Base-by-base conservation (phyloP, 352 stramenopile genomes). In the Globisporangium barbulae region DNA sequence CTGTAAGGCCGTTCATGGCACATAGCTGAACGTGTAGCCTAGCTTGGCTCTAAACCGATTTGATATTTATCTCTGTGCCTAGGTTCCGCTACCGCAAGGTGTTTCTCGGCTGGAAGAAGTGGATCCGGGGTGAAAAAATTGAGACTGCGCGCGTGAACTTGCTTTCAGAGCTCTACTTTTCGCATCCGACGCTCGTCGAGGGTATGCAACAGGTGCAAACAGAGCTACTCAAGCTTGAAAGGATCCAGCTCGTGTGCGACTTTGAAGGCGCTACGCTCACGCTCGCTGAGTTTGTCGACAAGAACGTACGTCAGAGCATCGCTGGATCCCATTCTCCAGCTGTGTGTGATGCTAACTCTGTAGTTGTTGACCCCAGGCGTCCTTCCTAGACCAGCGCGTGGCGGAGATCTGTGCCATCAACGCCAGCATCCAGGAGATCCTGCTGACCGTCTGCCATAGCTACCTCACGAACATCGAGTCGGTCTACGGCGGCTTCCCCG, bases 41-140 rank as follows among this genome's bases (percentile, higher is more conserved):
- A 28, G 25, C 25, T 28, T 28, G 25, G 25, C 25, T 28, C 41
- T 28, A 25, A 9, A 31, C 21, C 47, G 13, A 33, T 10, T 53
- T 2, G 21, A 25, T 53, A 33, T 2, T 25, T 28, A 33, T 42
- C 30, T 42, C 4, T 49, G 3, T 48, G 12, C 17, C 7, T 52
- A 91, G 81, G 1, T 91, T 91, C 55, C 78, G 81, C 1, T 91
- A 88, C 48, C 78, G 79, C 1, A 89, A 91, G 60, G 78, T 79
- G 5, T 91, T 89, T 35, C 13, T 84, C 0, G 56, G 56, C 6
- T 90, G 81, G 81, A 85, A 79, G 44, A 76, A 76, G 44, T 87
- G 75, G 72, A 72, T 87, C 42, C 74, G 75, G 9, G 28, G 31
- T 15, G 64, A 49, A 8, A 89, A 82, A 56, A 69, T 80, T 4